Conservation (phyloP, 139 green algal genomes). For the Tetraselmis striata region DNA sequence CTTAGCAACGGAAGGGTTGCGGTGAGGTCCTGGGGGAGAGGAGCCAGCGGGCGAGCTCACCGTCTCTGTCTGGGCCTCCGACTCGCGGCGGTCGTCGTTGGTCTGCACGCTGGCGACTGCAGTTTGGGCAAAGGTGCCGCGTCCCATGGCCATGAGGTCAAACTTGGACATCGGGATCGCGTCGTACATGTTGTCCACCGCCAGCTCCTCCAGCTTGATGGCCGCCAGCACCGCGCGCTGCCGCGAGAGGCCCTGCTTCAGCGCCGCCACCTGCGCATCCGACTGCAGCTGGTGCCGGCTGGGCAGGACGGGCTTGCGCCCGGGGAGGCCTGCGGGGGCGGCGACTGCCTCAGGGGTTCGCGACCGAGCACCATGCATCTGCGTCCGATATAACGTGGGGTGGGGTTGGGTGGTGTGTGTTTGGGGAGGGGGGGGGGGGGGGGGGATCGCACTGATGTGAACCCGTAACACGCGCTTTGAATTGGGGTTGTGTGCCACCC, state of each 20-base stretch:
- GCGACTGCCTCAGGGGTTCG: no score
- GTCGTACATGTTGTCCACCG: conserved; percentile 4
- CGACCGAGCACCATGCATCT: no score
- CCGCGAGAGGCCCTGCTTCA: neutral
- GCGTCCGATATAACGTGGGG: no score
- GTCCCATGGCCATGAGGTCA: neutral
- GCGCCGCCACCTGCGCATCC: neutral
- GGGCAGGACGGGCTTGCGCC: neutral
- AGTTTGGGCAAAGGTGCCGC: neutral
- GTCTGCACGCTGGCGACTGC: neutral
- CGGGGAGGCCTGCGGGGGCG: neutral
- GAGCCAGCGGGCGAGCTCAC: neutral
- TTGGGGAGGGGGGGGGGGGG: no score
- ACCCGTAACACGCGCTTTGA: no score
- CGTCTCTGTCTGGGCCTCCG: conserved; percentile 8
- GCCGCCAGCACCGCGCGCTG: neutral
- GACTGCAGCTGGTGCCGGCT: neutral
- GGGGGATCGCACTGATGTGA: no score
- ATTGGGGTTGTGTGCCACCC: no score
- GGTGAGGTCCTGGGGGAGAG: no score
- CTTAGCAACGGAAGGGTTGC: no score
- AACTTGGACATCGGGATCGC: neutral
- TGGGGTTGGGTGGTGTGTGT: no score
- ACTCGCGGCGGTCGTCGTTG: neutral
- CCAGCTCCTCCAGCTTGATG: neutral